phyloP scores from a whole-genome alignment of 2,329 filamentous ascomycete species.

The Chaetomiaceae sp. region DNA sequence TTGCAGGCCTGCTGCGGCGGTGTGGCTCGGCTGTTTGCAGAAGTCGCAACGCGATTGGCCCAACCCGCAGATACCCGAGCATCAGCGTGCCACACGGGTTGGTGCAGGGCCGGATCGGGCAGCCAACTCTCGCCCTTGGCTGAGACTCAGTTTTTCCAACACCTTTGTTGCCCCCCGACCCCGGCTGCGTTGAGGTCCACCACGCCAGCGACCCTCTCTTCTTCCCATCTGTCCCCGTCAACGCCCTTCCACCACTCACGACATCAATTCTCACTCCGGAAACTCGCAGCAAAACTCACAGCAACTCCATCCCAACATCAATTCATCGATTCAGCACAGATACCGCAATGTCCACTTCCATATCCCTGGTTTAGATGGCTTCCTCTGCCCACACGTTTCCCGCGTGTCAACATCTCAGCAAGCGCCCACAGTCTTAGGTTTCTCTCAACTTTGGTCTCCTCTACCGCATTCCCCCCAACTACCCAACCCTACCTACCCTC shows the following conservation, averaged over 20 bases:
- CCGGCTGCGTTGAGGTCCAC: too few species aligned
- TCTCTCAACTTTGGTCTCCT: conserved; percentile 24
- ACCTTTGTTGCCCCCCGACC: conserved; percentile 16
- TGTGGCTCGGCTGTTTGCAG: not conserved
- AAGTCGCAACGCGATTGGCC: conserved; percentile 3
- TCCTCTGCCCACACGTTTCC: conserved; percentile 25
- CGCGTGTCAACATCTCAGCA: conserved; percentile 20
- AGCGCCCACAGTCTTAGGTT: conserved; percentile 23
- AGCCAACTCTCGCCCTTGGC: conserved; percentile 7
- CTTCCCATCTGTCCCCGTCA: conserved; percentile 6
- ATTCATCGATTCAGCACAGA: not conserved
- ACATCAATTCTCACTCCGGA: not conserved
- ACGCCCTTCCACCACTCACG: not conserved
- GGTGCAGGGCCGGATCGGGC: conserved; percentile 8
- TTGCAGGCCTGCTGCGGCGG: conserved; percentile 5
- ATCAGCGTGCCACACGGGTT: conserved; percentile 7
- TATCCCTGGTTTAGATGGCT: conserved; percentile 32
- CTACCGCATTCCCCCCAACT: conserved; percentile 10
- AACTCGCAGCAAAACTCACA: conserved; percentile 5
- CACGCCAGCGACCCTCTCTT: conserved; percentile 11
- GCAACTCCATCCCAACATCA: not conserved
- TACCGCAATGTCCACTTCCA: conserved; percentile 26
- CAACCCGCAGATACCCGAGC: not conserved
- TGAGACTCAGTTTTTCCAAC: conserved; percentile 13
- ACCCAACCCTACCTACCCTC: conserved; percentile 6